A percentile compares a stretch with the other conserved stretches of the same genome.
phyloP scores from a whole-genome alignment of 2,329 filamentous ascomycete genomes.

The Cladosporium phlei region DNA sequence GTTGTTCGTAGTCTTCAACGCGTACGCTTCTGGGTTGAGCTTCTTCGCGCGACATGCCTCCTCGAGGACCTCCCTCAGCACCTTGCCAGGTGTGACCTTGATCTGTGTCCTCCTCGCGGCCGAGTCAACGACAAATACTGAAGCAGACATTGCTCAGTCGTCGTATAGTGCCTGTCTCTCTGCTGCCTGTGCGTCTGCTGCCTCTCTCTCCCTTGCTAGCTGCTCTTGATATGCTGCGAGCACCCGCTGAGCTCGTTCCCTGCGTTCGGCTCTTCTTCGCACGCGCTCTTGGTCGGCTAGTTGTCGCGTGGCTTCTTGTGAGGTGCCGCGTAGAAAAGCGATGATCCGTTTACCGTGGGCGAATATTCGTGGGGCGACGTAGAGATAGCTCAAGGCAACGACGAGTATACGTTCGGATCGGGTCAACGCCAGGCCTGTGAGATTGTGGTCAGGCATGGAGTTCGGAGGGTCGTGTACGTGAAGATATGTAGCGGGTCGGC shows the following conservation, averaged over 20 bases:
- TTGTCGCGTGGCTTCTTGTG: slow-evolving; percentile 19
- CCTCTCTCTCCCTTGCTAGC: not conserved
- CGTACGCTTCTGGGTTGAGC: slow-evolving; percentile 66
- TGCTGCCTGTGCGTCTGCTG: slow-evolving; percentile 1
- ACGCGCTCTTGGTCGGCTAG: slow-evolving; percentile 18
- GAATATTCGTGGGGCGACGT: slow-evolving; percentile 28
- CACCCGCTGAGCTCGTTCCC: slow-evolving; percentile 8
- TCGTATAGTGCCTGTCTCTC: not conserved
- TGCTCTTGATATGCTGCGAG: slow-evolving; percentile 6
- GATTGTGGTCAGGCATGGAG: slow-evolving; percentile 14
- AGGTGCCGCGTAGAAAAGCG: slow-evolving; percentile 20
- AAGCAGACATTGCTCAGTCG: slow-evolving; percentile 65
- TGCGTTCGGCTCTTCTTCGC: slow-evolving; percentile 10
- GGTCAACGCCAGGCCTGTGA: slow-evolving; percentile 30
- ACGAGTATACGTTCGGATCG: slow-evolving; percentile 32
- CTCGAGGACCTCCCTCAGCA: slow-evolving; percentile 77
- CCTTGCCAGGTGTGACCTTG: slow-evolving; percentile 76
- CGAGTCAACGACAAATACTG: slow-evolving; percentile 81
- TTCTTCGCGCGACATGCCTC: slow-evolving; percentile 84
- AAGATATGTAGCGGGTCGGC: not conserved
- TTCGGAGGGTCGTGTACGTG: not conserved
- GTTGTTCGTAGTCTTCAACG: slow-evolving; percentile 83
- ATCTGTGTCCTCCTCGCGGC: slow-evolving; percentile 72
- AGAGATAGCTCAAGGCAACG: slow-evolving; percentile 31
- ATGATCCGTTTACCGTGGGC: slow-evolving; percentile 22